Evolutionary conservation across 2,329 filamentous ascomycete genomes (phyloP), one percentile per base, ranked within the genome.

Genomic region (Trichoderma koningiopsis): DNA sequence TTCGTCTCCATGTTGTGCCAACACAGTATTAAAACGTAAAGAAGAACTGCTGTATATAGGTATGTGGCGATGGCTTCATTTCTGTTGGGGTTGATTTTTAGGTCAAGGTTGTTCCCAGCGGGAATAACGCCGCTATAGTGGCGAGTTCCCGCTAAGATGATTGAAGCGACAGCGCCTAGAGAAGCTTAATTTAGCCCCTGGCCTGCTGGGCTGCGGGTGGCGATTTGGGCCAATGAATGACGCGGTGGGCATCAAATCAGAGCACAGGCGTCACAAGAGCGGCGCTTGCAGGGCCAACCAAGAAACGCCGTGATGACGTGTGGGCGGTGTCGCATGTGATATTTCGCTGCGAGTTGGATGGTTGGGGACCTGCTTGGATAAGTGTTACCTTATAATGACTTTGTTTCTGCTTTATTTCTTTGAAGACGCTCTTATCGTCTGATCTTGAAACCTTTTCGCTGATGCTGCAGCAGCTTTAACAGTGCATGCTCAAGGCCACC

Each of bases 281-380:
- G 66, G 66, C 66, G 66, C 66, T 68, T 68, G 57, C 22, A 31
- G 19, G 49, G 66, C 66, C 66, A 68, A 68, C 66, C 66, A 62
- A 55, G 66, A 62, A 55, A 31, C 65, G 65, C 56, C 65, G 65
- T 43, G 43, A 68, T 68, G 65, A 68, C 66, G 66, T 62, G 53
- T 60, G 47, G 47, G 47, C 47, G 47, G n/a, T 24, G 47, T 49
- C 47, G 47, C 47, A 49, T 49, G 47, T 49, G 47, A 43, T 43
- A 4, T 2, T 43, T 43, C 40, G 5, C 19, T 10, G 33, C 10
- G 33, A 11, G 10, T 35, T 37, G 13, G 37, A 40, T 43, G 40
- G 40, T 43, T 10, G 40, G 40, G 37, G 7, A 43, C 16, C 19
- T n/a, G 16, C 1, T 43, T 43, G 16, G 8, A n/a, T 43, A 7